phyloP scores from a whole-genome alignment of 176 grass and related monocot species.

The Phoenix dactylifera region DNA sequence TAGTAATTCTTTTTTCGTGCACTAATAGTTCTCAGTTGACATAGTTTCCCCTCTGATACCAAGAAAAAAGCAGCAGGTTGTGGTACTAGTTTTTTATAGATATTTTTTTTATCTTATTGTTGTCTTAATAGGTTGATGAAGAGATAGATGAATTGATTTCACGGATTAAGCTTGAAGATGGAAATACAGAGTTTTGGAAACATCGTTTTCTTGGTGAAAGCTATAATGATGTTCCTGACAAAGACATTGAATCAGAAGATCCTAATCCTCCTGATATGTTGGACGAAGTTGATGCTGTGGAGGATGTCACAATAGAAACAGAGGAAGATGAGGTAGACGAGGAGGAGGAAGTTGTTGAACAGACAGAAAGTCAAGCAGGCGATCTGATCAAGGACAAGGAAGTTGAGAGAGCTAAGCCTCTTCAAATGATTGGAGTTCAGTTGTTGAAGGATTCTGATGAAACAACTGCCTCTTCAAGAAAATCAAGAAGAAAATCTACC shows the following conservation, averaged over 20 bases:
- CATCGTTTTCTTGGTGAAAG: conserved; percentile 86
- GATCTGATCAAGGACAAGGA: conserved; percentile 62
- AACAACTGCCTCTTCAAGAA: conserved; percentile 50
- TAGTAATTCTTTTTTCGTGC: too few species aligned
- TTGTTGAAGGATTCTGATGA: conserved; percentile 81
- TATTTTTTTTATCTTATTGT: background rate
- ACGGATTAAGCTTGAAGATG: conserved; percentile 85
- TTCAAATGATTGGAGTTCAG: conserved; percentile 78
- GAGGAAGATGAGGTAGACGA: conserved; percentile 87
- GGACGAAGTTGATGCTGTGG: conserved; percentile 38
- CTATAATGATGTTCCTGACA: conserved; percentile 45
- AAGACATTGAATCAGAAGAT: conserved; percentile 36
- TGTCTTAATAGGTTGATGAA: conserved; percentile 66
- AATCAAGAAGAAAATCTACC: conserved; percentile 32
- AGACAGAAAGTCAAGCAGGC: conserved; percentile 43
- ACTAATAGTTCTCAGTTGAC: too few species aligned
- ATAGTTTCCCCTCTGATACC: too few species aligned
- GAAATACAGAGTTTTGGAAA: conserved; percentile 94
- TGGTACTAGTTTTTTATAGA: background rate
- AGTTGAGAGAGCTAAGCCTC: conserved; percentile 51
- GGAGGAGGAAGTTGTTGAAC: conserved; percentile 50
- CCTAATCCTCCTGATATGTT: conserved; percentile 39
- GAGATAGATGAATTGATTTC: conserved; percentile 77
- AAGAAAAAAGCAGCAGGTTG: too few species aligned
- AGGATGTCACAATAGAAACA: conserved; percentile 50